Conservation (phyloP, 164 flowering plant species). For the Paratinospora sagittata region DNA sequence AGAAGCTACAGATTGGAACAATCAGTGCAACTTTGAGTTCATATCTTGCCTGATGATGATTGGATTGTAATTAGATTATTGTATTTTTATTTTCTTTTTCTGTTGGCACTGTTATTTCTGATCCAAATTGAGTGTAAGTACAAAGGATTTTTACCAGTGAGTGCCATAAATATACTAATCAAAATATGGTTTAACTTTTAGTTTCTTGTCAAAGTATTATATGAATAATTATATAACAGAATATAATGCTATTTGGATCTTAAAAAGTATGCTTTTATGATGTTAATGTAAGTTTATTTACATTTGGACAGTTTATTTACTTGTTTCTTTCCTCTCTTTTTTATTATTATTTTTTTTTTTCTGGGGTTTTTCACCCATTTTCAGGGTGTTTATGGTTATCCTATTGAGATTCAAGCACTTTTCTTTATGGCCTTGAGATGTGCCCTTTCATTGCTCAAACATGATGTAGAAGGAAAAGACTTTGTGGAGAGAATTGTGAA, state of each 20-base stretch:
- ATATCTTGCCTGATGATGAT: no score
- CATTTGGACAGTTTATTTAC: background rate
- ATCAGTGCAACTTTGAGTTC: no score
- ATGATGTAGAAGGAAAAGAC: conserved; percentile 34
- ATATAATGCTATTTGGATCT: background rate
- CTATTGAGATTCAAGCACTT: conserved; percentile 37
- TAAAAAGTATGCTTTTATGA: no score
- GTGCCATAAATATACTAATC: background rate
- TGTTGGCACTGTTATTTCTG: background rate
- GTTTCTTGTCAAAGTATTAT: background rate
- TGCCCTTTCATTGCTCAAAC: conserved; percentile 28
- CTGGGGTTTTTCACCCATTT: background rate
- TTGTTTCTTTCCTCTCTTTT: background rate
- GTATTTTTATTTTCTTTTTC: background rate
- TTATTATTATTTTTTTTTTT: no score
- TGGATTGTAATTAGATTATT: no score
- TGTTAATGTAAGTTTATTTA: no score
- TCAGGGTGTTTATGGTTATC: conserved; percentile 39
- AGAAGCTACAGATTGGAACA: no score
- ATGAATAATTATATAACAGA: background rate
- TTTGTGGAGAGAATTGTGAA: conserved; percentile 25
- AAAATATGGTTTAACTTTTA: background rate
- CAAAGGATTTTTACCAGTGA: background rate
- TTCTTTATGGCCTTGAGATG: conserved; percentile 36
- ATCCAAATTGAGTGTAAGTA: background rate